Percentiles rank a stretch among this genome's conserved stretches.
Conservation (phyloP, 352 stramenopile species). For the Globisporangium perplexum region DNA sequence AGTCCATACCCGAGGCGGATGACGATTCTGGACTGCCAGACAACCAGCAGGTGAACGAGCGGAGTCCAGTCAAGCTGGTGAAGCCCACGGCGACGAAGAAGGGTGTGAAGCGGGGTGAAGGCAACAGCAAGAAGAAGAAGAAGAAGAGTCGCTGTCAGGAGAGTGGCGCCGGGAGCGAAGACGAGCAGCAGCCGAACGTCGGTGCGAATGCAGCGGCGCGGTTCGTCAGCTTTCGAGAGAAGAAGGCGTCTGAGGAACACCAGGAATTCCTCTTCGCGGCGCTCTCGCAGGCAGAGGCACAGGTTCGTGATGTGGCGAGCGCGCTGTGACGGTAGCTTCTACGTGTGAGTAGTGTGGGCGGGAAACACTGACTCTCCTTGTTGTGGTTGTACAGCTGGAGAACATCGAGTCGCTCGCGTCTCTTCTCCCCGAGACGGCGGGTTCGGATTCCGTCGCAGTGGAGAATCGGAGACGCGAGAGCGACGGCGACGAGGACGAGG, state of each 20-base stretch:
- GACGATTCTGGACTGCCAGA: background rate
- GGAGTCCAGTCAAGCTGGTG: background rate
- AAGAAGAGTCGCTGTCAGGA: background rate
- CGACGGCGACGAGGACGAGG: conserved; percentile 1
- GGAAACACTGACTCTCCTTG: background rate
- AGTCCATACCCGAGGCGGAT: conserved; percentile 2
- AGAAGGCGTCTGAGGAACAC: conserved; percentile 43
- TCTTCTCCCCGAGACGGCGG: conserved; percentile 20
- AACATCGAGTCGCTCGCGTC: conserved; percentile 43
- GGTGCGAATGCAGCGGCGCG: conserved; percentile 4
- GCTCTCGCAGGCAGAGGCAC: conserved; percentile 49
- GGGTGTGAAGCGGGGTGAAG: conserved; percentile 11
- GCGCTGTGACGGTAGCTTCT: background rate
- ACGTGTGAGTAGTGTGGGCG: background rate
- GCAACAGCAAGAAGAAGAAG: conserved; percentile 7
- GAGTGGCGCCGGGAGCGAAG: background rate
- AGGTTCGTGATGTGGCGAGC: conserved; percentile 19
- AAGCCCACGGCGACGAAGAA: conserved; percentile 18
- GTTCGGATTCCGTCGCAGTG: background rate
- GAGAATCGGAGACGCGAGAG: background rate
- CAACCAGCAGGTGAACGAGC: background rate
- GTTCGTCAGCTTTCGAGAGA: conserved; percentile 52
- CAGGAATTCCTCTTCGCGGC: conserved; percentile 57
- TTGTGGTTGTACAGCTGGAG: conserved; percentile 23
- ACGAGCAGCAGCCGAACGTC: background rate